A percentile compares a stretch with the other conserved stretches of the same genome.
Conservation (phyloP, 495 filamentous ascomycete genomes). For the Penicillium nucicola region DNA sequence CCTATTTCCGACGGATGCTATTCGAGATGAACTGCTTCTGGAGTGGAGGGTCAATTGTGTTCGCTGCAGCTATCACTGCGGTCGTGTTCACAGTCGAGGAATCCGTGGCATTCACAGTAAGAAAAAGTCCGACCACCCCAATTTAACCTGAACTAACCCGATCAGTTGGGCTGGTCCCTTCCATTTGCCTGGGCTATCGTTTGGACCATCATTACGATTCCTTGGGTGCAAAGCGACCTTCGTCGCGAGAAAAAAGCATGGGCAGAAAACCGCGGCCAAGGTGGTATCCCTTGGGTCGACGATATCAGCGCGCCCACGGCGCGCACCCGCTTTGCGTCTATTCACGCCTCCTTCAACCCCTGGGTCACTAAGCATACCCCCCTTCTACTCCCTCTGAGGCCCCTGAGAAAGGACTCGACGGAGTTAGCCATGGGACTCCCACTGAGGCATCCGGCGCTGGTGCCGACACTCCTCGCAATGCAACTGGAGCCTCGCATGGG, state of each 20-base stretch:
- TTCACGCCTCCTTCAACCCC: slow-evolving; percentile 33
- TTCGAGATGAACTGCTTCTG: slow-evolving; percentile 74
- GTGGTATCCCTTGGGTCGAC: slow-evolving; percentile 38
- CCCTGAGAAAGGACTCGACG: neutral
- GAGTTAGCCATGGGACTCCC: neutral
- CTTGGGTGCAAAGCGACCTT: slow-evolving; percentile 63
- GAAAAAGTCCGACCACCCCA: slow-evolving; percentile 16
- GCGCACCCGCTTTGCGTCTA: slow-evolving; percentile 40
- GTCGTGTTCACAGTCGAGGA: slow-evolving; percentile 60
- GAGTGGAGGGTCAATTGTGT: slow-evolving; percentile 57
- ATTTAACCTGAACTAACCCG: slow-evolving; percentile 9
- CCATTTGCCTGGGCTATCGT: slow-evolving; percentile 67
- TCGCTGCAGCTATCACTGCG: slow-evolving; percentile 55
- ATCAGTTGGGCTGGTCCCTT: slow-evolving; percentile 58
- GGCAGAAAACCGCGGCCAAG: slow-evolving; percentile 40
- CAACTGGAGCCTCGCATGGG: neutral
- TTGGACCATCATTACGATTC: slow-evolving; percentile 65
- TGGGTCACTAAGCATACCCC: slow-evolving; percentile 30
- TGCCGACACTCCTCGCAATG: neutral
- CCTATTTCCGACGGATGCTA: slow-evolving; percentile 69
- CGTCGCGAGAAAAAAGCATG: slow-evolving; percentile 61
- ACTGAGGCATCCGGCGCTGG: neutral
- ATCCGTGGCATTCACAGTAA: slow-evolving; percentile 68
- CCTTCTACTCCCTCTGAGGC: slow-evolving; percentile 21
- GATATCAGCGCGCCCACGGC: slow-evolving; percentile 36